A percentile compares a stretch with the other conserved stretches of the same genome.
Evolutionary conservation across 2,329 filamentous ascomycete species (phyloP).

Genomic region (Keithomyces neogunnii): DNA sequence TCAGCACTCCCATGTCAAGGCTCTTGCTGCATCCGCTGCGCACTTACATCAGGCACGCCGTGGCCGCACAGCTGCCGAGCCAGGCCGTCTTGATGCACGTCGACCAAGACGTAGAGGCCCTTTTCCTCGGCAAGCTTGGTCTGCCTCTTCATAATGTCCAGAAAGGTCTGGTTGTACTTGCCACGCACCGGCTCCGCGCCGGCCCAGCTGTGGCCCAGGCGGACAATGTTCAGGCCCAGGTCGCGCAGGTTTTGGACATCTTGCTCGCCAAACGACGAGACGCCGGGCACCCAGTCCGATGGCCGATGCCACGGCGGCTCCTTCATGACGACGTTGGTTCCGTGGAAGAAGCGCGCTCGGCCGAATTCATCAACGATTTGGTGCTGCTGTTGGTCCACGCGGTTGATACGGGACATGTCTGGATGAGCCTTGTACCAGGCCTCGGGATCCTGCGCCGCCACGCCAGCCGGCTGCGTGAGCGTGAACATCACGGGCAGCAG

Average conservation of each 20-base stretch:
- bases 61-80: conserved; percentile 11
- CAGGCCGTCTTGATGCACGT: conserved; percentile 12
- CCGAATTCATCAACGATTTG: conserved; percentile 12
- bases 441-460: conserved; percentile 5
- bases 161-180: conserved; percentile 11
- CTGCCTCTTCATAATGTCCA: conserved; percentile 12
- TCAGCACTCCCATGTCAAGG: background rate
- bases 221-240: conserved; percentile 11
- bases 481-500: background rate
- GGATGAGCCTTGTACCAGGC: conserved; percentile 12
- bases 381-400: conserved; percentile 10
- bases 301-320: conserved; percentile 12
- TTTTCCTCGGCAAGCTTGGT: conserved; percentile 11
- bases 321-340: conserved; percentile 14
- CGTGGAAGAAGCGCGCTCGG: conserved; percentile 12
- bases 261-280: conserved; percentile 11
- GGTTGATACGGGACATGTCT: conserved; percentile 8
- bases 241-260: conserved; percentile 11
- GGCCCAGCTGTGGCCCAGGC: conserved; percentile 12
- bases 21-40: background rate
- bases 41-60: conserved; percentile 12
- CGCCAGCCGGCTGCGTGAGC: background rate
- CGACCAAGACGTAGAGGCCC: conserved; percentile 12
- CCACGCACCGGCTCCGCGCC: conserved; percentile 11
- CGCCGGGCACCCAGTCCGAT: conserved; percentile 9